These are phyloP conservation scores for Zygosaccharomyces pseudobailii DNA, from an alignment of 1,139 yeast genomes.

Conservation along the genomic window DNA sequence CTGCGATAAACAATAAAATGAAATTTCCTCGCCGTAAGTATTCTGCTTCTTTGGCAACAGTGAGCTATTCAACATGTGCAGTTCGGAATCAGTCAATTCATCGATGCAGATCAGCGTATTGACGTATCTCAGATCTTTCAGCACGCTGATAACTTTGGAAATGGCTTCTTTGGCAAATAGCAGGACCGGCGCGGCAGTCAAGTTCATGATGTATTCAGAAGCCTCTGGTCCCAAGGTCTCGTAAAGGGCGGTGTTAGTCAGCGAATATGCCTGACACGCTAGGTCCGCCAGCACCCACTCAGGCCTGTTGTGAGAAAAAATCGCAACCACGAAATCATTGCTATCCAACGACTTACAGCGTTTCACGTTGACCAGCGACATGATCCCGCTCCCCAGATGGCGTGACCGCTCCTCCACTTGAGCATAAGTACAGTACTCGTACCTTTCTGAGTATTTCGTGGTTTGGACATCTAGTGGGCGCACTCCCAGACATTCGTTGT, in stretches of 20 bases:
- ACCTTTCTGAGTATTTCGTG: slow-evolving; percentile 41
- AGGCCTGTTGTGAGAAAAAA: slow-evolving; percentile 51
- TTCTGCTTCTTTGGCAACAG: slow-evolving; percentile 19
- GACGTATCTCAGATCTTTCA: slow-evolving; percentile 37
- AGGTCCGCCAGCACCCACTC: slow-evolving; percentile 60
- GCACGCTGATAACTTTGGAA: slow-evolving; percentile 39
- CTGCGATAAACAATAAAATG: slow-evolving; percentile 46
- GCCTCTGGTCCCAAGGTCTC: slow-evolving; percentile 61
- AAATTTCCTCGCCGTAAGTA: slow-evolving; percentile 22
- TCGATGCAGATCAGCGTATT: slow-evolving; percentile 52
- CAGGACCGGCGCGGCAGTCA: slow-evolving; percentile 55
- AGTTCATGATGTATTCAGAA: slow-evolving; percentile 51
- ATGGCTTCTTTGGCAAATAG: slow-evolving; percentile 47
- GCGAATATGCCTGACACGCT: slow-evolving; percentile 49
- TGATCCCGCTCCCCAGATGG: slow-evolving; percentile 61
- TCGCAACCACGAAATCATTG: slow-evolving; percentile 46
- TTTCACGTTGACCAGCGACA: slow-evolving; percentile 44
- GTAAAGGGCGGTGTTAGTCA: slow-evolving; percentile 58
- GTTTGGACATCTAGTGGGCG: slow-evolving; percentile 43
- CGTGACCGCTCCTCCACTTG: slow-evolving; percentile 42
- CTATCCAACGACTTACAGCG: slow-evolving; percentile 33
- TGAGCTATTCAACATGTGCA: slow-evolving; percentile 28
- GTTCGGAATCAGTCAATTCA: slow-evolving; percentile 38
- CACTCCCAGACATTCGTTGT: slow-evolving; percentile 48
- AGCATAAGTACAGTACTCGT: slow-evolving; percentile 46